These are phyloP conservation scores for Phytopythium mirpurense DNA, from an alignment of 352 stramenopile species.

Conservation along the genomic window DNA sequence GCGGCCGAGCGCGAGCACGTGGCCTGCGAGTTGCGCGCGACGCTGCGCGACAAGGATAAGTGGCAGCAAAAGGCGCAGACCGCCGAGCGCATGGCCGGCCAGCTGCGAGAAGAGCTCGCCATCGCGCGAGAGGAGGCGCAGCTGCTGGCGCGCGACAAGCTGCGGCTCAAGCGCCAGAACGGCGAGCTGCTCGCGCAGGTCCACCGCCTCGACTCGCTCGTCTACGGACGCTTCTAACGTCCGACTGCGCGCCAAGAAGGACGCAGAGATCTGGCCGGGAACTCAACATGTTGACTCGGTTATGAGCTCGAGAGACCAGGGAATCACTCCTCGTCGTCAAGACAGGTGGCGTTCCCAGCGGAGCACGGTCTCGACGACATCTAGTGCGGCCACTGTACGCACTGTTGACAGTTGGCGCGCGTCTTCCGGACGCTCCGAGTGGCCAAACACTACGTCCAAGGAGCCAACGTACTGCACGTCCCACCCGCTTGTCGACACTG, in stretches of 20 bases:
- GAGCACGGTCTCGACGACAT: neutral
- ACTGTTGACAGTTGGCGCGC: neutral
- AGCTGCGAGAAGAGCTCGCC: constrained; percentile 56
- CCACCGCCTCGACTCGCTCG: constrained; percentile 65
- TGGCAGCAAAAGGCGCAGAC: constrained; percentile 50
- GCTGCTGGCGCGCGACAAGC: constrained; percentile 46
- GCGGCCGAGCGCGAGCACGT: constrained; percentile 55
- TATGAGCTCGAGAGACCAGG: neutral
- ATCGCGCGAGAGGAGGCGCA: constrained; percentile 63
- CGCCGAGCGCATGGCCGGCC: constrained; percentile 32
- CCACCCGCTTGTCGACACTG: neutral
- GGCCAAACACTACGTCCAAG: neutral
- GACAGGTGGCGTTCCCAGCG: constrained; percentile 1
- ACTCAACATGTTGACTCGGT: neutral
- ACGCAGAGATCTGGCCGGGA: neutral
- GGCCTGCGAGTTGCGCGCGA: constrained; percentile 32
- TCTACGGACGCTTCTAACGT: constrained; percentile 67
- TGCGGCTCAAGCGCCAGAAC: constrained; percentile 67
- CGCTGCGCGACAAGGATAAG: constrained; percentile 40
- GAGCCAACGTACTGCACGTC: neutral
- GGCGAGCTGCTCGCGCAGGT: constrained; percentile 65
- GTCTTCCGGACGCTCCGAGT: too few species aligned
- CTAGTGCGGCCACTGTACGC: neutral
- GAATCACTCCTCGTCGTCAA: neutral
- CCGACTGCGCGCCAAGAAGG: neutral